Evolutionary conservation across 2,329 filamentous ascomycete species (phyloP), one percentile per base, ranked within the genome.

Genomic region (Trichoderma koningii): DNA sequence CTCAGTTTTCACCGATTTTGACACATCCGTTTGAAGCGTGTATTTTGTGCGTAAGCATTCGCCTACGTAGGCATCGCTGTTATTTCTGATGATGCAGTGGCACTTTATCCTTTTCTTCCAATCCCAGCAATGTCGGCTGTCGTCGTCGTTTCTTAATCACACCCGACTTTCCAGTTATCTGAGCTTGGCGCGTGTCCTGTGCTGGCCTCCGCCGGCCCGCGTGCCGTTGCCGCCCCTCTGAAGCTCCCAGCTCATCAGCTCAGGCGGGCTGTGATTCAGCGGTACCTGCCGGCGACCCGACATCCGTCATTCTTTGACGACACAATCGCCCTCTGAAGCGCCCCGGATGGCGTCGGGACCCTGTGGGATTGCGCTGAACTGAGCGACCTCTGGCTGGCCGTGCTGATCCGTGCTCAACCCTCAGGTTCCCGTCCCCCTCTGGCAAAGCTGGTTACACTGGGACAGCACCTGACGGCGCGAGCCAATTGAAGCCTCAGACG

Each of bases 241-340:
- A 64, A 69, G 50, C 65, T n/a, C 62, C 62, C 65, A 65, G 56
- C 50, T 66, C 61, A 52, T 62, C 50, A 62, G 68, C 65, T 59
- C 60, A 3, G 21, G 21, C 21, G 21, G 21, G 21, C 21, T 69
- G 70, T 71, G 70, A 68, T 73, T 62, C 63, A 69, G 68, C 64
- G 64, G 72, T 73, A 73, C 72, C 68, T 72, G 56, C 68, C 17
- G 23, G 56, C 28, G 23, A 34, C 30, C 30, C 30, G 30, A 65
- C 64, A 38, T 38, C 34, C 21, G 21, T 23, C 21, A 2, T 23
- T 23, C 21, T 23, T 23, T 23, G 21, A 23, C 21, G 21, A 23
- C 21, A 3, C 21, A 14, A 14, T 38, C 34, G 12, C 34, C 56
- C 55, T 53, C 55, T 56, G 41, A 47, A 53, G 38, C 26, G 19